Conservation (phyloP, 2,329 filamentous ascomycete species). For the Aschersonia sp. region DNA sequence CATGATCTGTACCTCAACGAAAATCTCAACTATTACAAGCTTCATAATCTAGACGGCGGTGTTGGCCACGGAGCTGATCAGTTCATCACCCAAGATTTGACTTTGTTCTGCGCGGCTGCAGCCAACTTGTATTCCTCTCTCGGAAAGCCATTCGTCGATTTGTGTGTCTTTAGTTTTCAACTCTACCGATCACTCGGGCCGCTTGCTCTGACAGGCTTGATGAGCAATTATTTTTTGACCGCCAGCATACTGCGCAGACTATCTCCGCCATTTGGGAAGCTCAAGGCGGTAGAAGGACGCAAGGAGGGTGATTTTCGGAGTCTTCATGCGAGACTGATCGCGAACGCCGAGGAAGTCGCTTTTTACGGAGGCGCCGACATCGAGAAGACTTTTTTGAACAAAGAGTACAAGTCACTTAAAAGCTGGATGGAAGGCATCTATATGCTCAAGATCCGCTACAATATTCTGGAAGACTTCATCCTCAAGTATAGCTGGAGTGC, state of each 20-base stretch:
- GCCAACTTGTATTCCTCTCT: slow-evolving; percentile 89
- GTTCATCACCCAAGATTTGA: slow-evolving; percentile 94
- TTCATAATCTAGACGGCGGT: slow-evolving; percentile 83
- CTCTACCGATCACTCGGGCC: slow-evolving; percentile 84
- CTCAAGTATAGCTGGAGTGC: slow-evolving; percentile 98
- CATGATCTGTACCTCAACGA: slow-evolving; percentile 94
- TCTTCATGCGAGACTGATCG: slow-evolving; percentile 79
- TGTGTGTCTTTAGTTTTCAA: slow-evolving; percentile 97
- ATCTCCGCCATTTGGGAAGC: slow-evolving; percentile 89
- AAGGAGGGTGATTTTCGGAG: slow-evolving; percentile 92
- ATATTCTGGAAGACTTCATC: slow-evolving; percentile 96
- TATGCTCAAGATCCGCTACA: slow-evolving; percentile 93
- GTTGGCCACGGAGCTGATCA: slow-evolving; percentile 88
- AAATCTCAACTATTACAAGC: slow-evolving; percentile 90
- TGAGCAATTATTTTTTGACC: slow-evolving; percentile 89
- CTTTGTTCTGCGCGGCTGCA: slow-evolving; percentile 83
- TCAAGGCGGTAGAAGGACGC: slow-evolving; percentile 89
- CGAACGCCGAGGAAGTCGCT: slow-evolving; percentile 93
- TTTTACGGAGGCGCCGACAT: slow-evolving; percentile 95
- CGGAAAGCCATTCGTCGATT: slow-evolving; percentile 94
- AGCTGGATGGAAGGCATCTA: slow-evolving; percentile 98
- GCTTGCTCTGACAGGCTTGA: slow-evolving; percentile 67
- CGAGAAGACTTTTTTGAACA: slow-evolving; percentile 83
- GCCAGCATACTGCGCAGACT: slow-evolving; percentile 77
- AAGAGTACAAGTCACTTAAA: slow-evolving; percentile 83